A percentile compares a stretch with the other conserved stretches of the same genome.
Conservation (phyloP, 495 filamentous ascomycete species). For the Xylaria venustula region DNA sequence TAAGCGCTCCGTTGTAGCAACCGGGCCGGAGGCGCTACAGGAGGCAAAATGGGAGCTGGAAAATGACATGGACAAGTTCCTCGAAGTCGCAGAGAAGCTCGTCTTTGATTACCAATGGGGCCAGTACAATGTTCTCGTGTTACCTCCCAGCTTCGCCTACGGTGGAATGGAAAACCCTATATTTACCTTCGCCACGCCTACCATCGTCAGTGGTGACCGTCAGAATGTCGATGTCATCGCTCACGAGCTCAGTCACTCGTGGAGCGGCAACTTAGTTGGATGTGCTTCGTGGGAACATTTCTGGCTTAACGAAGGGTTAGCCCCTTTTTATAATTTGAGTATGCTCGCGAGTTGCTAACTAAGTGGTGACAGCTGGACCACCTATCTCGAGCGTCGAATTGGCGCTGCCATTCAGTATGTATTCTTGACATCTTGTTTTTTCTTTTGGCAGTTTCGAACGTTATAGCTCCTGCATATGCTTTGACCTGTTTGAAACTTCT, state of each 20-base stretch:
- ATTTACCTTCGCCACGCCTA: conserved; percentile 90
- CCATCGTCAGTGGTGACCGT: conserved; percentile 85
- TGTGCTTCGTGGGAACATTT: conserved; percentile 96
- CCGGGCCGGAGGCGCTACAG: conserved; percentile 80
- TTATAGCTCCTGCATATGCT: too few relatives aligned
- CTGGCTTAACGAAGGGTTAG: conserved; percentile 30
- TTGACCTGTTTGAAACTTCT: too few relatives aligned
- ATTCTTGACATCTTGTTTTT: not conserved
- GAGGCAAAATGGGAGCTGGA: conserved; percentile 89
- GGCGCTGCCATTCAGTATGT: conserved; percentile 57
- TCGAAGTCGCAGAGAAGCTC: conserved; percentile 83
- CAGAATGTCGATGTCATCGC: conserved; percentile 97
- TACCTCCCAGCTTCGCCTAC: conserved; percentile 89
- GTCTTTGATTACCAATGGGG: conserved; percentile 90
- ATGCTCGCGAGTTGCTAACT: not conserved
- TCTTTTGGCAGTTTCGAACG: not conserved
- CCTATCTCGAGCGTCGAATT: conserved; percentile 84
- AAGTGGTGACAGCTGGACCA: conserved; percentile 74
- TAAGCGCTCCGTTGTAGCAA: conserved; percentile 77
- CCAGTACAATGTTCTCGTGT: conserved; percentile 87
- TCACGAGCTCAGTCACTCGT: conserved; percentile 87
- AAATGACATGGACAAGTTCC: conserved; percentile 83
- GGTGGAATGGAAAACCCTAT: conserved; percentile 93
- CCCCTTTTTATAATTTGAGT: not conserved
- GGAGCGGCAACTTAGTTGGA: conserved; percentile 91